phyloP scores from a whole-genome alignment of 208 protist genomes.

The Phytomonas francai region DNA sequence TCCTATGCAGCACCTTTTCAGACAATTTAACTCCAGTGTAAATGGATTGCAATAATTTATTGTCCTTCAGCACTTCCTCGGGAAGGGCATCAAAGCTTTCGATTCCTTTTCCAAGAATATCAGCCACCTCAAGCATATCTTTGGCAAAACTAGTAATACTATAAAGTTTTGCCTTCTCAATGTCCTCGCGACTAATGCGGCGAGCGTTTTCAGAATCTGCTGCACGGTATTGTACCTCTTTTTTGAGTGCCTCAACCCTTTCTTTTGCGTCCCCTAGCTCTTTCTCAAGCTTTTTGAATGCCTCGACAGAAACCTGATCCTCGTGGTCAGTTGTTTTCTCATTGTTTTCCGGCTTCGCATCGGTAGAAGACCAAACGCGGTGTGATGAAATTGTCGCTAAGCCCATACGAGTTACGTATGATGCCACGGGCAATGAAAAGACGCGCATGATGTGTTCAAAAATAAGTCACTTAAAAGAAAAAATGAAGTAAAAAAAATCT shows the following conservation, averaged over 20 bases:
- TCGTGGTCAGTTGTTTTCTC: slow-evolving; percentile 17
- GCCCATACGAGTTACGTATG: slow-evolving; percentile 8
- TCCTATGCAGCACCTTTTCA: slow-evolving; percentile 75
- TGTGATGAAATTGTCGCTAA: slow-evolving; percentile 15
- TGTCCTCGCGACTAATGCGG: slow-evolving; percentile 83
- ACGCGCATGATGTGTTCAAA: slow-evolving; percentile 15
- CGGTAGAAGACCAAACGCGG: slow-evolving; percentile 31
- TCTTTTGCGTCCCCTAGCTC: slow-evolving; percentile 56
- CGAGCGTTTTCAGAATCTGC: slow-evolving; percentile 87
- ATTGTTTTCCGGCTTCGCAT: slow-evolving; percentile 17
- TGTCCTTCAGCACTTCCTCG: slow-evolving; percentile 34
- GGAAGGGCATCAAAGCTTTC: slow-evolving; percentile 53
- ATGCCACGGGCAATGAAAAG: slow-evolving; percentile 11
- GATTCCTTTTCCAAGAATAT: slow-evolving; percentile 87
- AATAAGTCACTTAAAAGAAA: background rate
- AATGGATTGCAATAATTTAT: slow-evolving; percentile 60
- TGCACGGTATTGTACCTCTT: slow-evolving; percentile 78
- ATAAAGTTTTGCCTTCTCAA: slow-evolving; percentile 85
- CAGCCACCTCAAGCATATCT: slow-evolving; percentile 89
- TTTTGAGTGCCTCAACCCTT: slow-evolving; percentile 64
- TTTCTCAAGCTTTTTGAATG: slow-evolving; percentile 48
- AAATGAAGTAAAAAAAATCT: slow-evolving; percentile 10
- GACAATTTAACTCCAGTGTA: slow-evolving; percentile 84
- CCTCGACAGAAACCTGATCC: slow-evolving; percentile 21
- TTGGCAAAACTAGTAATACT: slow-evolving; percentile 86